Evolutionary conservation across 306 rosid genomes (phyloP).

Genomic region (Sicyos edulis): DNA sequence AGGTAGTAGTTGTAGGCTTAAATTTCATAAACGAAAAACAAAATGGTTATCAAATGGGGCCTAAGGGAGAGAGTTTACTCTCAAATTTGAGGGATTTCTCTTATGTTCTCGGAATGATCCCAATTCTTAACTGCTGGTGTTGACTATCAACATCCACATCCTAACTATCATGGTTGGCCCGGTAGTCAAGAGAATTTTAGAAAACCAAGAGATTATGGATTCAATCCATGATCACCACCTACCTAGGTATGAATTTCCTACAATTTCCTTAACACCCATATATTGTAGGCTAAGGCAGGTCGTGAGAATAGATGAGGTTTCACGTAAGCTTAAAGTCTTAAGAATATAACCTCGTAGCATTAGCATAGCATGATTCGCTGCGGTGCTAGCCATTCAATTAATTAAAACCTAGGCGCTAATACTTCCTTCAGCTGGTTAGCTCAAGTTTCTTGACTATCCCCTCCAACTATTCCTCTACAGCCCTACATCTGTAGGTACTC

Average conservation of each 20-base stretch:
- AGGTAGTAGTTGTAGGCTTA: too few relatives aligned
- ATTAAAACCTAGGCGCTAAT: background rate
- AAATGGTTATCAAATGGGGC: too few relatives aligned
- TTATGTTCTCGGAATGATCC: background rate
- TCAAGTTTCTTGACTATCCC: constrained; percentile 7
- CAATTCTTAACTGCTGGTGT: background rate
- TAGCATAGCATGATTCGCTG: too few relatives aligned
- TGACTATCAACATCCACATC: background rate
- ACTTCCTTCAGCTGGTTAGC: background rate
- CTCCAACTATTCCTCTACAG: background rate
- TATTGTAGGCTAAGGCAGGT: too few relatives aligned
- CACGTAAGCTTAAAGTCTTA: too few relatives aligned
- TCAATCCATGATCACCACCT: too few relatives aligned
- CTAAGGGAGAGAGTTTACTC: background rate
- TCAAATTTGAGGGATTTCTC: background rate
- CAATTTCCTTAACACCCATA: too few relatives aligned
- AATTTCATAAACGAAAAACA: too few relatives aligned
- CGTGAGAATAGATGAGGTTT: too few relatives aligned
- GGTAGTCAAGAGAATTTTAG: background rate
- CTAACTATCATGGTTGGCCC: background rate
- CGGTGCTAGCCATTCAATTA: background rate
- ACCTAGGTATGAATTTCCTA: too few relatives aligned
- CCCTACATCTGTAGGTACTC: background rate
- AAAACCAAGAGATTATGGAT: background rate
- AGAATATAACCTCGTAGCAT: too few relatives aligned